Base-by-base conservation (phyloP, 306 rosid genomes). In the Quercus rubra region DNA sequence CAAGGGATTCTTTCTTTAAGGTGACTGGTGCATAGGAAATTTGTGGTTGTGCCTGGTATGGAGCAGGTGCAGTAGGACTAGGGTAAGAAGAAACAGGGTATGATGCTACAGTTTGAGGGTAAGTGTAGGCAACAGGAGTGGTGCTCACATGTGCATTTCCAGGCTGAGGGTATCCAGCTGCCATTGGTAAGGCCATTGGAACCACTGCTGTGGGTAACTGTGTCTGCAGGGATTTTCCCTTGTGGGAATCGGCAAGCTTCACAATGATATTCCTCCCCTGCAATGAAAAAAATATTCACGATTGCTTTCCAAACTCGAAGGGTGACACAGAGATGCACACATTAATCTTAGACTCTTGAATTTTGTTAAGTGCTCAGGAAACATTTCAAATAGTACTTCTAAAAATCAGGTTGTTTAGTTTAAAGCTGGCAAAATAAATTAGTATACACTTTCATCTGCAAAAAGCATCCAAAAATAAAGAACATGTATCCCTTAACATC, bases 161-260 rank as follows among this genome's bases (percentile, higher is more conserved):
- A 33, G 90, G 89, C 38, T 91, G 97, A 72, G 84, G 75, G 77
- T 91, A 91, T 76, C 90, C 96, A 31, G 85, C 75, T 41, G 71
- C 79, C 77, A 85, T 71, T 21, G 96, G 90, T 49, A 87, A 68
- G 73, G 91, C 62, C 90, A 88, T 79, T 31, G 92, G 89, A 87
- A 77, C 80, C 61, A 78, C 64, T 69, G 91, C 81, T 25, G 86
- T 20, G 4, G 93, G 57, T 67, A 88, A 57, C 77, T 83, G 85
- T 4, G 82, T 69, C 78, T 85, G 93, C 7, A 81, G 75, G 43
- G 86, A 82, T 83, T 86, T 89, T 76, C 89, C 83, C 82, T 86
- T 91, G 91, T 91, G 85, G 30, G 92, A 79, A 88, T 90, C 94
- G 1, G 94, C 97, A 69, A 82, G 92, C 86, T 93, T 93, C 70